Evolutionary conservation across 2,329 filamentous ascomycete species (phyloP).

Genomic region (Lachnellula suecica): DNA sequence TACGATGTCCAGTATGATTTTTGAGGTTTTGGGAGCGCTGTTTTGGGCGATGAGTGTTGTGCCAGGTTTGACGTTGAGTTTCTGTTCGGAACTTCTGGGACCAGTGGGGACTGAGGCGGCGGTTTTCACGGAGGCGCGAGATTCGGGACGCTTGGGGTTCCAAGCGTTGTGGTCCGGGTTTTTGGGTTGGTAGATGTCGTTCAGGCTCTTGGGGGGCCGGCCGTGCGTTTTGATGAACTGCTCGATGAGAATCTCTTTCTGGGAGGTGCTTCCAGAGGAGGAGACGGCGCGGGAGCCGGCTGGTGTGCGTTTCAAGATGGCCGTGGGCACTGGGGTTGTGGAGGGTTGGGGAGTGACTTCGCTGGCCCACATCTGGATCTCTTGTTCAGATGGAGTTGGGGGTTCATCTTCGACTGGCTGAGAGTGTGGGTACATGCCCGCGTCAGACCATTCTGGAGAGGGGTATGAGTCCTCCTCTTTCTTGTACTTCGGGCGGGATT

Average conservation of each 20-base stretch:
- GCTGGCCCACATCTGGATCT: constrained; percentile 17
- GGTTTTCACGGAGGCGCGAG: constrained; percentile 6
- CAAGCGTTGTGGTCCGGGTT: constrained; percentile 14
- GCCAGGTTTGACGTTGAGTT: constrained; percentile 8
- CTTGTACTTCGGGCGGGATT: constrained; percentile 7
- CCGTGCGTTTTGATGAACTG: constrained; percentile 14
- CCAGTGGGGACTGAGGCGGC: neutral
- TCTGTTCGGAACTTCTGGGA: neutral
- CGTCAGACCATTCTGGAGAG: neutral
- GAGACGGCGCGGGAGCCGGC: neutral
- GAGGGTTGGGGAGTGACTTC: constrained; percentile 6
- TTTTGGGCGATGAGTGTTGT: constrained; percentile 13
- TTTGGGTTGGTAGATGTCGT: constrained; percentile 25
- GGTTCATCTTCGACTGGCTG: neutral
- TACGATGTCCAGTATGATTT: constrained; percentile 10
- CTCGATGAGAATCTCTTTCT: constrained; percentile 6
- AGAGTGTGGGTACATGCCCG: neutral
- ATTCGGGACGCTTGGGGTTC: constrained; percentile 3
- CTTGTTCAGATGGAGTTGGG: constrained; percentile 8
- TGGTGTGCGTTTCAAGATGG: neutral
- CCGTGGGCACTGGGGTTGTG: too few species aligned
- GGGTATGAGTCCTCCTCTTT: constrained; percentile 5
- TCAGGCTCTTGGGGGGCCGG: constrained; percentile 4
- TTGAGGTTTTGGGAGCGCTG: neutral
- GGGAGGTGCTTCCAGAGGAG: neutral